Evolutionary conservation across 2,329 filamentous ascomycete genomes (phyloP), one percentile per base, ranked within the genome.

Genomic region (Sphaceloma murrayae): DNA sequence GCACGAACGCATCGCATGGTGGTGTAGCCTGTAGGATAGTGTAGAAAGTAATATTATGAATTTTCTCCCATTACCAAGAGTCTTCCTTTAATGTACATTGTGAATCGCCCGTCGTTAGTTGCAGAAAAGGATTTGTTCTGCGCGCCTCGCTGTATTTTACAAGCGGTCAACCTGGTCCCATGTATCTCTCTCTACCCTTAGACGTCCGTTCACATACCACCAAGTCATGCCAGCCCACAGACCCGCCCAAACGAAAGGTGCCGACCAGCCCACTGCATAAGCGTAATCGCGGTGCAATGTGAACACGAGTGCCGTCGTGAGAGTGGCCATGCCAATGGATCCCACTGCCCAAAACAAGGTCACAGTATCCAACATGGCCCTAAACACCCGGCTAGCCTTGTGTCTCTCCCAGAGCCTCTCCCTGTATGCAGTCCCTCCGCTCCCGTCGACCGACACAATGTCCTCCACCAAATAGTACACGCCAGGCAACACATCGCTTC

Each of bases 391-490:
- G 54, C 67, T 71, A 2, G 70, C 68, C 56, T 71, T 66, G 54
- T 74, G 74, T 26, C 72, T 62, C 27, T 65, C 55, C 52, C 74
- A 72, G 24, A 75, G 59, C 3, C 66, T 57, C 52, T 73, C 67
- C 31, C 72, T 62, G 58, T 68, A 75, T 45, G 67, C 67, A 4
- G 69, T 74, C 5, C 68, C 69, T 16, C 71, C 72, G 10, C 60
- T 64, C 4, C 72, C 72, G 48, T 75, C 71, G 3, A 74, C 71
- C 2, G 70, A 70, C 31, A 66, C 64, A 18, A 75, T 61, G 51
- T 75, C 72, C 48, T 75, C 72, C 49, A 75, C 70, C 50, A 74
- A 62, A 5, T 64, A 64, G 57, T 75, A 75, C 49, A 74, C 70
- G 1, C 68, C 69, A 0, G 72, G 72, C 1, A 72, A 68, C 1